These are phyloP conservation scores for Colletotrichum plurivorum DNA, from an alignment of 2,329 filamentous ascomycete species.

Conservation along the genomic window DNA sequence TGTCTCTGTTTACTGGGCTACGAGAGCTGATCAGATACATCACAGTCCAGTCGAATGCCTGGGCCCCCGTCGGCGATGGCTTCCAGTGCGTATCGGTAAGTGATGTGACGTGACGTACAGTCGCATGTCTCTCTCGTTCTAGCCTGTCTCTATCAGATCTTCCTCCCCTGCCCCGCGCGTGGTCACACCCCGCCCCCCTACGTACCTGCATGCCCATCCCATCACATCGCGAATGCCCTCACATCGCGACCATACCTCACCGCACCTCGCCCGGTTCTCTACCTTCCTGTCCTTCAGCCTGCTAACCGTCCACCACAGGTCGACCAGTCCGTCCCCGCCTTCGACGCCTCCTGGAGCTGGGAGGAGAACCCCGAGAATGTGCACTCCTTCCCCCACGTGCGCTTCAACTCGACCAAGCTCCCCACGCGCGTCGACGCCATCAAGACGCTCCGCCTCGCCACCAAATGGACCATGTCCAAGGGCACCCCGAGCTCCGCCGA, in stretches of 20 bases:
- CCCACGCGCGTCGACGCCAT: conserved; percentile 48
- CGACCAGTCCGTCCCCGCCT: conserved; percentile 46
- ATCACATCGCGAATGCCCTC: not conserved
- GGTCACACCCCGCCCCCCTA: not conserved
- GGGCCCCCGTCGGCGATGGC: conserved; percentile 47
- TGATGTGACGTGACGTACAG: conserved; percentile 19
- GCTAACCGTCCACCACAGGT: conserved; percentile 39
- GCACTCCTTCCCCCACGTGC: conserved; percentile 52
- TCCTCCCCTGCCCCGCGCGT: not conserved
- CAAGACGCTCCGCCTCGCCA: conserved; percentile 45
- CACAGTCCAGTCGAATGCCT: conserved; percentile 49
- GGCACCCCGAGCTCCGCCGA: conserved; percentile 41
- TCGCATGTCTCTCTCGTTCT: not conserved
- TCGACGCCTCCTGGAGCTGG: conserved; percentile 52
- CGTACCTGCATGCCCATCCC: not conserved
- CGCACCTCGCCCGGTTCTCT: not conserved
- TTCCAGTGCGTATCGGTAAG: conserved; percentile 50
- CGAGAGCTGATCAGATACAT: conserved; percentile 15
- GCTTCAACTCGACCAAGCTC: conserved; percentile 45
- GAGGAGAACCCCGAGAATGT: conserved; percentile 45
- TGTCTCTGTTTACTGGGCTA: not conserved
- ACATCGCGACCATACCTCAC: not conserved
- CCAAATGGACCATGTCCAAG: conserved; percentile 48
- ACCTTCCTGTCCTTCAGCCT: not conserved
- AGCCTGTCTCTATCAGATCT: not conserved